Base-by-base conservation (phyloP, 2,329 filamentous ascomycete genomes). In the Daldinia eschscholtzii region DNA sequence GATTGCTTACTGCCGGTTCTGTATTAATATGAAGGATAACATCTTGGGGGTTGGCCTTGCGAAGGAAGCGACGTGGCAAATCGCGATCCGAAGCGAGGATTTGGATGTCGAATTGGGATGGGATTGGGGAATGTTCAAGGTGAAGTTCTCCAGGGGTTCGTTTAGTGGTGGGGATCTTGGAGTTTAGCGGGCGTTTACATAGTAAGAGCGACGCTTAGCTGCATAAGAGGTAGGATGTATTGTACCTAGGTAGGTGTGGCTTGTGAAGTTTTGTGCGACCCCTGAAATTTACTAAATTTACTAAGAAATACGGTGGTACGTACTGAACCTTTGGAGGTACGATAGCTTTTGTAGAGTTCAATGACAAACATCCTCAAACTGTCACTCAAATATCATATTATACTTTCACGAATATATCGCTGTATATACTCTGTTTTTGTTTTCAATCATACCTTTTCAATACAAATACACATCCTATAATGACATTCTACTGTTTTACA, bases 11-110 rank as follows among this genome's bases (percentile, higher is more conserved):
- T 82, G 80, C 53, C 80, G 79, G 73, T 82, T 82, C 70, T 82
- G 80, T 68, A 82, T 81, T 70, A 82, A 74, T 74, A 82, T 82
- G 71, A 82, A 82, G 15, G 80, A 81, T 72, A 82, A 72, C 76
- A 81, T 81, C 70, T 76, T 79, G 30, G 30, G 30, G 10, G 30
- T 1, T 56, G 28, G 59, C 61, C 56, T n/a, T 56, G 64, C 53
- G 60, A n/a, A 13, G 33, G 41, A 42, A 28, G 53, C 57, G 62
- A 57, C 60, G 46, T n/a, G 41, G 33, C 60, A 30, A 63, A 35
- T 65, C 37, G 61, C 61, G 37, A 57, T 46, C 60, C 56, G 55
- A 56, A 12, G 26, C 33, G 39, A 57, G n/a, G n/a, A n/a, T n/a
- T n/a, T 46, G 57, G 57, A 37, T 13, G 35, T n/a, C n/a, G n/a